Conservation (phyloP, 495 filamentous ascomycete genomes). For the Apodospora peruviana region DNA sequence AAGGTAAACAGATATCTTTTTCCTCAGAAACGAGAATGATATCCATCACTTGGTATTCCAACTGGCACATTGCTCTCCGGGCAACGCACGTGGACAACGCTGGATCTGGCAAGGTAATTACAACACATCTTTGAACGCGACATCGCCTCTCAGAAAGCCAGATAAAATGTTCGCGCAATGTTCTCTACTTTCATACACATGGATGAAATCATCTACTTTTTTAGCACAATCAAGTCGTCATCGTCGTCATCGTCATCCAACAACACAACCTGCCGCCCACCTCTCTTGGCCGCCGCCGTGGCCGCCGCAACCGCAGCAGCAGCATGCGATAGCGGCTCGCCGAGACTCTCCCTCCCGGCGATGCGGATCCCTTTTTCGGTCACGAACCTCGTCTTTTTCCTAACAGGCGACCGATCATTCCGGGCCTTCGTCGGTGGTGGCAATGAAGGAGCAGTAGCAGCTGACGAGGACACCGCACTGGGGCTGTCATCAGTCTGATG, state of each 20-base stretch:
- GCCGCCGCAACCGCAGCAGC: too few relatives aligned
- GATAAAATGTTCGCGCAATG: too few relatives aligned
- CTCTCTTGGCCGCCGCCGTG: slow-evolving; percentile 2
- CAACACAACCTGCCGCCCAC: slow-evolving; percentile 13
- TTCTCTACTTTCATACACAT: too few relatives aligned
- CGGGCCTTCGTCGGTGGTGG: background rate
- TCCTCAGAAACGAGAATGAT: too few relatives aligned
- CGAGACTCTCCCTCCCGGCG: slow-evolving; percentile 69
- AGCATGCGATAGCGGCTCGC: slow-evolving; percentile 33
- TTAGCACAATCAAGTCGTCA: slow-evolving; percentile 28
- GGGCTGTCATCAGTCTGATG: background rate
- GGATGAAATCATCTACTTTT: too few relatives aligned
- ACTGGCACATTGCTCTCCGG: too few relatives aligned
- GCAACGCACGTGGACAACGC: too few relatives aligned
- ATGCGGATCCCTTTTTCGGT: slow-evolving; percentile 71
- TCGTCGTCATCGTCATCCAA: slow-evolving; percentile 20
- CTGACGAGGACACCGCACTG: background rate
- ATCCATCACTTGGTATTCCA: too few relatives aligned
- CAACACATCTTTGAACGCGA: too few relatives aligned
- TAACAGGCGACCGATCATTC: slow-evolving; percentile 38
- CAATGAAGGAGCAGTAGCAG: background rate
- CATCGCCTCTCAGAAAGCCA: too few relatives aligned
- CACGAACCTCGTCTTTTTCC: slow-evolving; percentile 80
- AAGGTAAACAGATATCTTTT: too few relatives aligned
- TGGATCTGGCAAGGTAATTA: too few relatives aligned